These are phyloP conservation scores for Hyphopichia buzzinii DNA, from an alignment of 1,139 yeast species.

Conservation along the genomic window DNA sequence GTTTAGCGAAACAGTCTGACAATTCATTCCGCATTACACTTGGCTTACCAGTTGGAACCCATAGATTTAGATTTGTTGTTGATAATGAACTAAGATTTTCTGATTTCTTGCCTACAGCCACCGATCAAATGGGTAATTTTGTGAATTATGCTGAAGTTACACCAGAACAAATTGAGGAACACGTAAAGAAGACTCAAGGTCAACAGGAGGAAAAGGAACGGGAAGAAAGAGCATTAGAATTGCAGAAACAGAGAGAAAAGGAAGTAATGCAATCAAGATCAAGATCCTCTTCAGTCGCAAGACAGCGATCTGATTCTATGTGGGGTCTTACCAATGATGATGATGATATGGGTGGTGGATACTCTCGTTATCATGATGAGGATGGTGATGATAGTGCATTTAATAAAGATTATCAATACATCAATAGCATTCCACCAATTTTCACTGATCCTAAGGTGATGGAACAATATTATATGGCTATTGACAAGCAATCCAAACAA, in stretches of 20 bases:
- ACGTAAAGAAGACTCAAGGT: constrained; percentile 21
- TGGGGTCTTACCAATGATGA: constrained; percentile 61
- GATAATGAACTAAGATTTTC: constrained; percentile 48
- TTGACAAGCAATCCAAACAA: constrained; percentile 65
- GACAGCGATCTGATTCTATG: constrained; percentile 45
- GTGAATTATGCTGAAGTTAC: constrained; percentile 50
- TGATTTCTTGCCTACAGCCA: constrained; percentile 48
- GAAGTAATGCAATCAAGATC: constrained; percentile 9
- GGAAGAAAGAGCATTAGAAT: constrained; percentile 10
- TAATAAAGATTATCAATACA: constrained; percentile 42
- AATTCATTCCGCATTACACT: constrained; percentile 37
- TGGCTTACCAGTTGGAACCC: constrained; percentile 49
- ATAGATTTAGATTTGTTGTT: constrained; percentile 46
- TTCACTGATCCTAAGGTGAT: constrained; percentile 71
- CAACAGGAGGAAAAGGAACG: constrained; percentile 12
- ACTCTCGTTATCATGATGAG: constrained; percentile 71
- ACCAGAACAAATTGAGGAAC: constrained; percentile 36
- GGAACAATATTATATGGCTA: constrained; percentile 65
- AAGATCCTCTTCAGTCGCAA: constrained; percentile 30
- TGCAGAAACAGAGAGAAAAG: not conserved
- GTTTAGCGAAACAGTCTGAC: constrained; percentile 49
- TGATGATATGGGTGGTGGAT: constrained; percentile 82
- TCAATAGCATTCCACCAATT: constrained; percentile 80
- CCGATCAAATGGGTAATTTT: constrained; percentile 52
- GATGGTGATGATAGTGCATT: constrained; percentile 22